Conservation (phyloP, 2,329 filamentous ascomycete species). For the Cryphonectria naterciae region DNA sequence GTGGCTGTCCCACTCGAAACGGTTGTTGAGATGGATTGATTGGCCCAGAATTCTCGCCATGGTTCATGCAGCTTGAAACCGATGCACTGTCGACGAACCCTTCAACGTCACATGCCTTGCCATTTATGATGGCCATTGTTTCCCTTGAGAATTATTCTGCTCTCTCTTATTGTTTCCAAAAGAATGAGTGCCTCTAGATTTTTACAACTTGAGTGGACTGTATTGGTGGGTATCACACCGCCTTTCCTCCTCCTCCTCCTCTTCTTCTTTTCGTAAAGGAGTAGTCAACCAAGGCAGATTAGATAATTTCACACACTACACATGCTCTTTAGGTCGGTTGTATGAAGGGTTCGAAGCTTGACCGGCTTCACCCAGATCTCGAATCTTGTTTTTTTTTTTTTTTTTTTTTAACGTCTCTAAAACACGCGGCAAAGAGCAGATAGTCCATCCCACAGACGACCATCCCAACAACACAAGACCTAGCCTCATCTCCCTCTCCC, state of each 20-base stretch:
- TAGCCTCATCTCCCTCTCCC: background rate
- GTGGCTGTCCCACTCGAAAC: background rate
- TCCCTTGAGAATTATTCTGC: background rate
- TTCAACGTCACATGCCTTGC: constrained; percentile 16
- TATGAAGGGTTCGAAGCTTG: background rate
- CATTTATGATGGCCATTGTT: background rate
- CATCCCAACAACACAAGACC: constrained; percentile 8
- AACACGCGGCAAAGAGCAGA: background rate
- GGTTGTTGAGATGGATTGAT: constrained; percentile 20
- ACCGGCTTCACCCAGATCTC: background rate
- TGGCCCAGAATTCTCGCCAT: constrained; percentile 17
- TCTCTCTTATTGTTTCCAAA: background rate
- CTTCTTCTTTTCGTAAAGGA: background rate
- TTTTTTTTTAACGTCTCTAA: background rate
- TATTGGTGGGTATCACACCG: background rate
- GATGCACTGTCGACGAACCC: background rate
- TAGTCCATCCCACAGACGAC: background rate
- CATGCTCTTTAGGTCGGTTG: background rate
- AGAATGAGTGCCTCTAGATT: background rate
- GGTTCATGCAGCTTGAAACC: background rate
- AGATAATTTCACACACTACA: background rate
- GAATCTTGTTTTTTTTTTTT: background rate
- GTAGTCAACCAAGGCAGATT: background rate
- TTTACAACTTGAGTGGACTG: background rate
- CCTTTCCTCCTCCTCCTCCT: background rate